These are phyloP conservation scores for Cercophora samala DNA, from an alignment of 495 filamentous ascomycete species.

Conservation along the genomic window DNA sequence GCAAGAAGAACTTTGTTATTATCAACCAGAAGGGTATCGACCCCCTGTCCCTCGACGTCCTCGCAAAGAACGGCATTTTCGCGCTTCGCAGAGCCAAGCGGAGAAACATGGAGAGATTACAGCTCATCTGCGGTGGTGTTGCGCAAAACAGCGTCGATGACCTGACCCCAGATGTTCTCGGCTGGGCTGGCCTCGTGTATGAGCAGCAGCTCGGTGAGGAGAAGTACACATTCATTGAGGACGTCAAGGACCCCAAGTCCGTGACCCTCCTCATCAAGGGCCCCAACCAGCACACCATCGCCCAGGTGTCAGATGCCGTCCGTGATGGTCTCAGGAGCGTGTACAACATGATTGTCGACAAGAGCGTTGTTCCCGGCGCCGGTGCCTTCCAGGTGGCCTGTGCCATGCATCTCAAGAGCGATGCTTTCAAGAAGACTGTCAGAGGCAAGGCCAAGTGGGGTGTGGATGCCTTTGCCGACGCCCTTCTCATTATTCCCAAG, in stretches of 20 bases:
- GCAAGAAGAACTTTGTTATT: conserved; percentile 93
- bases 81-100: conserved; percentile 92
- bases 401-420: conserved; percentile 80
- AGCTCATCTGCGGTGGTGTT: conserved; percentile 85
- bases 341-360: conserved; percentile 98
- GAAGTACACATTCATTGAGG: conserved; percentile 98
- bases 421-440: conserved; percentile 76
- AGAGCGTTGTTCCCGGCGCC: conserved; percentile 88
- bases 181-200: conserved; percentile 95
- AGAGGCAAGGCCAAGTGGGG: conserved; percentile 98
- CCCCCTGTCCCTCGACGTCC: conserved; percentile 86
- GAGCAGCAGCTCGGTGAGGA: conserved; percentile 98
- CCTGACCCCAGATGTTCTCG: conserved; percentile 79
- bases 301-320: conserved; percentile 95
- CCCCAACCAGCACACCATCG: conserved; percentile 92
- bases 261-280: conserved; percentile 99
- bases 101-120: conserved; percentile 97
- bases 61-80: conserved; percentile 96
- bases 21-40: conserved; percentile 99
- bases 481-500: conserved; percentile 91
- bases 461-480: conserved; percentile 90
- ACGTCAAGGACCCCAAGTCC: conserved; percentile 97
- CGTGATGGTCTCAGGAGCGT: conserved; percentile 91
- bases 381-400: conserved; percentile 96
- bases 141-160: conserved; percentile 97